These are phyloP conservation scores for Platismatia glauca DNA, from an alignment of 495 filamentous ascomycete genomes.

Conservation along the genomic window DNA sequence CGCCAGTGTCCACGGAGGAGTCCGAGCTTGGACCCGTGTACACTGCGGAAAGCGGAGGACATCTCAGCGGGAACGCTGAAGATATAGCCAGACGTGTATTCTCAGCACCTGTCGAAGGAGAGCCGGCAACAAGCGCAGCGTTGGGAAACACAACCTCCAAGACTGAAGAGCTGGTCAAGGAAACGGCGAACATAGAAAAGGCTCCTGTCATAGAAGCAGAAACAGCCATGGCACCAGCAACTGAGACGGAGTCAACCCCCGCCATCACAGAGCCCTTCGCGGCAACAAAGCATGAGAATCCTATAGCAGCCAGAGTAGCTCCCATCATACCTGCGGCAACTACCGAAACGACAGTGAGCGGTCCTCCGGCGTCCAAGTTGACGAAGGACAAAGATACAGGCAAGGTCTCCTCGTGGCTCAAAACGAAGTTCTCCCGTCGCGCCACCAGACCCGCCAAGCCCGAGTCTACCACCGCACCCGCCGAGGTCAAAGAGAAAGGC, in stretches of 20 bases:
- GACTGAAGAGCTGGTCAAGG: slow-evolving; percentile 8
- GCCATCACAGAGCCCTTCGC: slow-evolving; percentile 11
- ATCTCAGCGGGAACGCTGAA: slow-evolving; percentile 4
- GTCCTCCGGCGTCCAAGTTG: slow-evolving; percentile 20
- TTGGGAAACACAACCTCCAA: slow-evolving; percentile 1
- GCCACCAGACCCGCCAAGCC: slow-evolving; percentile 27
- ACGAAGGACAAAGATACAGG: slow-evolving; percentile 30
- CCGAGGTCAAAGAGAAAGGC: slow-evolving; percentile 24
- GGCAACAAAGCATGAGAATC: slow-evolving; percentile 17
- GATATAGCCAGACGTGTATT: slow-evolving; percentile 16
- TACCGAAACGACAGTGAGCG: slow-evolving; percentile 27
- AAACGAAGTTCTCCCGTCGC: slow-evolving; percentile 41
- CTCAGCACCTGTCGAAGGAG: slow-evolving; percentile 15
- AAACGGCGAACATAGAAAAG: slow-evolving; percentile 7
- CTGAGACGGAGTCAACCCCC: not conserved
- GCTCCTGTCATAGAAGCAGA: slow-evolving; percentile 13
- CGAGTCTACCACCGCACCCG: slow-evolving; percentile 14
- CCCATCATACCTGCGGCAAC: slow-evolving; percentile 24
- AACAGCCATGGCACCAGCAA: not conserved
- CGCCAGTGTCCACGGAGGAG: not conserved
- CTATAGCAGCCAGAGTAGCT: slow-evolving; percentile 22
- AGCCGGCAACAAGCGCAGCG: slow-evolving; percentile 3
- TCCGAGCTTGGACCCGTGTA: slow-evolving; percentile 7
- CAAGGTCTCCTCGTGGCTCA: slow-evolving; percentile 51
- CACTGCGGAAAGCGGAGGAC: slow-evolving; percentile 8